Base-by-base conservation (phyloP, 2,329 filamentous ascomycete genomes). In the Aspergillus texensis region DNA sequence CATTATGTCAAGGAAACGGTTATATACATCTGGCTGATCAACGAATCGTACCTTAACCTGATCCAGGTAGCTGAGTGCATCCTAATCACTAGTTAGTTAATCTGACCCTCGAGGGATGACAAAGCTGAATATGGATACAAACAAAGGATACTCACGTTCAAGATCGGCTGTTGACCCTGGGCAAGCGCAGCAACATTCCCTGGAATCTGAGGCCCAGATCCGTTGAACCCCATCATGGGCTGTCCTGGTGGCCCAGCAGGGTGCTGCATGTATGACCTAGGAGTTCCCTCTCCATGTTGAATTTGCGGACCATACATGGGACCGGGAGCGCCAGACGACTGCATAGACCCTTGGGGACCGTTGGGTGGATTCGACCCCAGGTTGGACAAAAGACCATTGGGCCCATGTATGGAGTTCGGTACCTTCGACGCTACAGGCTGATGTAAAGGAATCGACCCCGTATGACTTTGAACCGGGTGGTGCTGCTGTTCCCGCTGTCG, bases 41-140 rank as follows among this genome's bases (percentile, higher is more conserved):
- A 93, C 91, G 71, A 99, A 99, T 74, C 97, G 94, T 32, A 98
- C 94, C 79, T 99, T 99, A 67, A 99, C 95, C 78, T 98, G 95
- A 75, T 99, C 95, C 28, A 99, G 87, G 75, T 99, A 99, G 73
- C 93, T 97, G 52, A 99, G 85, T 36, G 95, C 95, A 79, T 92
- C 89, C 85, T 88, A 72, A 74, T 88, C 83, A 87, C 28, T 60
- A 65, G 60, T 54, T 21, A 8, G 61, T 63, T 21, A 64, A 50
- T 43, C 45, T 41, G 32, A n/a, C 12, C 30, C 16, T 26, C 6
- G 4, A 28, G 19, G 5, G 30, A 24, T 8, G 6, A 26, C 6
- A 16, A 60, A 21, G 14, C 34, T 9, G 16, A 50, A 43, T 9
- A 52, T 26, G 6, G 34, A 24, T 55, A 9, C 3, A 55, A 12